Base-by-base conservation (phyloP, 768 basidiomycete genomes). In the Boletus barrowsii region DNA sequence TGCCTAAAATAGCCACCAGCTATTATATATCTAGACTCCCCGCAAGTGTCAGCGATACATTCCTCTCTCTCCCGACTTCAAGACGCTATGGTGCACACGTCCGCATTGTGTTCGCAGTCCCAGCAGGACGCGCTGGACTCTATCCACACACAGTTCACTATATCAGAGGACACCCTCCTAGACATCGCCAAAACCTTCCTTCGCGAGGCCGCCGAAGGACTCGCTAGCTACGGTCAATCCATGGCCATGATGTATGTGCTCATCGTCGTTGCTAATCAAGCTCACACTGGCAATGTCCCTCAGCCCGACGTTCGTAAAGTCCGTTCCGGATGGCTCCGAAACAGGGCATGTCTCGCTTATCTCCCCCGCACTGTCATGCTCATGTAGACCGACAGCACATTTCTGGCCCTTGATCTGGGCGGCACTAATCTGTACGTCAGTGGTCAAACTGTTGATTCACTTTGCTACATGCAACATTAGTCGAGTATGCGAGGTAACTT, bases 291-390 rank as follows among this genome's bases (percentile, higher is more conserved):
- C 22, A 17, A 49, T 42, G 14, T 3, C 5, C 9, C 26, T 46
- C 62, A 94, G 92, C 60, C 97, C 97, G 7, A 90, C 93, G 10
- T 99, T 92, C 72, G 92, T 98, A 41, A 93, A 90, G n/a, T 87
- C 88, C 47, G 92, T 97, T 24, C 97, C 97, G 42, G 81, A 97
- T 70, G 97, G 97, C 43, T 83, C 86, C 47, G 97, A 99, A 73
- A 88, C 83, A 54, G 97, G 97, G 93, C 93, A 72, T 64, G 82
- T 69, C 15, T 24, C 41, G 3, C 40, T 41, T 33, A 37, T 33
- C 40, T 26, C 9, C 42, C 24, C 33, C 32, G 22, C 33, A 46
- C 47, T 42, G 45, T 42, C 32, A 29, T 47, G 20, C 53, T 65
- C 45, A 64, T 40, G 33, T 50, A 13, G 30, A 42, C 53, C 47